A percentile compares a stretch with the other conserved stretches of the same genome.
Evolutionary conservation across 2,329 filamentous ascomycete genomes (phyloP).

Genomic region (Shiraia bambusicola): DNA sequence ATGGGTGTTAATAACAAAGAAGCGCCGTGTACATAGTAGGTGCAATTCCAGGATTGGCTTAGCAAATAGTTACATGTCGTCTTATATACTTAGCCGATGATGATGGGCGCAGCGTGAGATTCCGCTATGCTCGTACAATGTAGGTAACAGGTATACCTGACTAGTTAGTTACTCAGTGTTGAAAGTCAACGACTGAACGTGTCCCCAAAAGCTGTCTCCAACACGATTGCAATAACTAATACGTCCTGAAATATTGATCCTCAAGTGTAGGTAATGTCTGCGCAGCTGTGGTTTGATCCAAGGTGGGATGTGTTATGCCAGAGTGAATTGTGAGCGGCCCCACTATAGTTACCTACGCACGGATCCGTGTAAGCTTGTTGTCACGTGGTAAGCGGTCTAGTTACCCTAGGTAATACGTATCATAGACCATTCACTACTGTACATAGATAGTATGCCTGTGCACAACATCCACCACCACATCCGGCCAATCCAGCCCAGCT

Average conservation of each 20-base stretch:
- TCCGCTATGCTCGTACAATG: no score
- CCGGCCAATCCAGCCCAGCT: background rate
- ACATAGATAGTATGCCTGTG: background rate
- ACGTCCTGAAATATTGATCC: no score
- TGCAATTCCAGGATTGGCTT: conserved; percentile 1
- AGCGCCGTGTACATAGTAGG: conserved; percentile 13
- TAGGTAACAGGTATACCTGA: no score
- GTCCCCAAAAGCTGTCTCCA: no score
- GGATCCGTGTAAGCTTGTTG: conserved; percentile 5
- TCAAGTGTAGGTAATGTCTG: no score
- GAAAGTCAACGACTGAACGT: no score
- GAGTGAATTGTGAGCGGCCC: conserved; percentile 3
- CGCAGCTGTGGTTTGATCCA: background rate
- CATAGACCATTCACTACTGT: conserved; percentile 4
- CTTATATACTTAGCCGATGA: conserved; percentile 18
- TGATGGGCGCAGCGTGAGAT: background rate
- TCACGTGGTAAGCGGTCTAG: conserved; percentile 8
- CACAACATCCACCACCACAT: conserved; percentile 5
- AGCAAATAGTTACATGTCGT: no score
- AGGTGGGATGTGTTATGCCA: background rate
- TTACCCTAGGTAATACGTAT: background rate
- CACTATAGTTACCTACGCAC: conserved; percentile 14
- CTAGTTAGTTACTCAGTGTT: no score
- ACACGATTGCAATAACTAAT: no score
- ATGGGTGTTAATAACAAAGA: conserved; percentile 10